Base-by-base conservation (phyloP, 2,329 filamentous ascomycete genomes). In the Chaetomiaceae sp. region DNA sequence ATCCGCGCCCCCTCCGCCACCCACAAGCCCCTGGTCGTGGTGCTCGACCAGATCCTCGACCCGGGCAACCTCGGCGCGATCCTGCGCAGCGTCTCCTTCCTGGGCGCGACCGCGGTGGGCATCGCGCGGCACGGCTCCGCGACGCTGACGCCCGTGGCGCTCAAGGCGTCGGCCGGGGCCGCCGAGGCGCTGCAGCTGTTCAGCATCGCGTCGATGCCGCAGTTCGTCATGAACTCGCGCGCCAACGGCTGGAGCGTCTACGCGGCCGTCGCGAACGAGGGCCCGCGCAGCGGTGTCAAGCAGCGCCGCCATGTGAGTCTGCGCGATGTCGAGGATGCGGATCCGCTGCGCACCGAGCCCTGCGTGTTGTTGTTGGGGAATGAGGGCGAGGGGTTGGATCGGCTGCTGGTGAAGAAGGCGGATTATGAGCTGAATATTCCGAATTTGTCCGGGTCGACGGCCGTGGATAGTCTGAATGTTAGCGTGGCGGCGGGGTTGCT, bases 31-130 rank as follows among this genome's bases (percentile, higher is more conserved):
- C 73, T 94, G 24, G 72, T 94, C 8, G 69, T 94, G 2, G 68
- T 91, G 26, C 70, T 93, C 2, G 84, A 93, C 56, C 78, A 84
- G 44, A 82, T 94, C 30, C 68, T 88, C 9, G 91, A 98, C 60
- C 86, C 89, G 0, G 89, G 88, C 20, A 98, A 98, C 61, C 71
- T 97, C 1, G 93, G 93, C 34, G 88, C 83, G 18, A 91, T 97
- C 49, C 74, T 97, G 35, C 85, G 93, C 29, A 88, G 88, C 6
- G 88, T 89, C 2, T 85, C 88, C 59, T 97, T 93, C 64, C 78
- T 97, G n/a, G 91, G 91, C 18, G 84, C 88, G 6, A 86, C 90
- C 45, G 90, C 87, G 4, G 78, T 98, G 17, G 81, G 81, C 2
- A 81, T 95, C 45, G 86, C 88, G 3, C 81, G 76, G 24, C 78